Percentiles rank a stretch among this genome's conserved stretches.
Evolutionary conservation across 805 yeast genomes (phyloP).

Genomic region (Candida gorgasii): DNA sequence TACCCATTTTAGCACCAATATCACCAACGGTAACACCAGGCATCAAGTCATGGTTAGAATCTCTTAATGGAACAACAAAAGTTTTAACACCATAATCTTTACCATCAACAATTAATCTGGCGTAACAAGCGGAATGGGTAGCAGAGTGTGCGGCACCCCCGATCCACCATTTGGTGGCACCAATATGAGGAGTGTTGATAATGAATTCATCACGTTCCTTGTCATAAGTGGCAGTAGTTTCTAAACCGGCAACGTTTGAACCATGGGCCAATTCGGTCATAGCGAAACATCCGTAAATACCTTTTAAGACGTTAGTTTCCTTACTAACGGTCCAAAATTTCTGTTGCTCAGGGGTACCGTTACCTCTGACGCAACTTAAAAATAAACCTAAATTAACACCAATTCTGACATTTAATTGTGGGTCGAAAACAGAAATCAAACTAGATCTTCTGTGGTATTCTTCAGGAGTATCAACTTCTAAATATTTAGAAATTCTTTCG

Average conservation of each 20-base stretch:
- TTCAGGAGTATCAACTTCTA: constrained; percentile 50
- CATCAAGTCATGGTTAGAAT: constrained; percentile 40
- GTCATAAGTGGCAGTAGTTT: constrained; percentile 52
- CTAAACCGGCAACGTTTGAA: constrained; percentile 59
- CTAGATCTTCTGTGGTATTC: constrained; percentile 60
- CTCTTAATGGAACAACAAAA: constrained; percentile 48
- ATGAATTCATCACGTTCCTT: constrained; percentile 41
- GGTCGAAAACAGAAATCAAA: constrained; percentile 67
- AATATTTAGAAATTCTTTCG: constrained; percentile 58
- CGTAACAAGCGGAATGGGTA: constrained; percentile 42
- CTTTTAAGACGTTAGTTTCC: constrained; percentile 60
- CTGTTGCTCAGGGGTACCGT: constrained; percentile 83
- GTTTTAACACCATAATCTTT: constrained; percentile 49
- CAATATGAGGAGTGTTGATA: constrained; percentile 48
- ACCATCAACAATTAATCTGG: constrained; percentile 45
- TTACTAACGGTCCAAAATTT: constrained; percentile 77
- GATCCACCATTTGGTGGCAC: constrained; percentile 54
- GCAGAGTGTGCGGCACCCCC: constrained; percentile 53
- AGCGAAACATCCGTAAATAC: constrained; percentile 63
- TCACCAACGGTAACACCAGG: constrained; percentile 49
- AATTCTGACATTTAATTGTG: constrained; percentile 75
- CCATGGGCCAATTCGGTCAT: constrained; percentile 68
- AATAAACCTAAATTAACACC: constrained; percentile 90
- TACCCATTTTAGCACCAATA: constrained; percentile 51
- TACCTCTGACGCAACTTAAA: constrained; percentile 77